A percentile compares a stretch with the other conserved stretches of the same genome.
Conservation (phyloP, 1,284 basidiomycete species). For the Golubevia pallescens region DNA sequence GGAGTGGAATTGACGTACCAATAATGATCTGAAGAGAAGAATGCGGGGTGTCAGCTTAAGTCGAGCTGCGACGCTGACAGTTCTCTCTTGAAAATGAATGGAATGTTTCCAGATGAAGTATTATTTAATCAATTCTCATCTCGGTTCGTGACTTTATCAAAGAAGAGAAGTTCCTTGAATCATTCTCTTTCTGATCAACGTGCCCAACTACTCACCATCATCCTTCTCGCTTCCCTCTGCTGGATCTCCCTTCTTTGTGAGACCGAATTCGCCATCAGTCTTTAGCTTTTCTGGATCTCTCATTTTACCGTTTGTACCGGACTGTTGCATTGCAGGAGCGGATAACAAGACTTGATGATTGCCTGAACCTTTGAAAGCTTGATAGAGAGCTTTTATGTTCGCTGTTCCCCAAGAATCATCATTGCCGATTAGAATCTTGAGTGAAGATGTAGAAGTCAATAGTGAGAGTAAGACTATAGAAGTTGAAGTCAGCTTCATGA, state of each 20-base stretch:
- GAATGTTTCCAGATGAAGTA: too few species aligned
- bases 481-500: too few species aligned
- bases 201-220: not conserved
- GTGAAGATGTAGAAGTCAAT: not conserved
- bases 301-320: constrained; percentile 7
- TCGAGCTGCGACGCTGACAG: too few species aligned
- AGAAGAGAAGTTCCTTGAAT: too few species aligned
- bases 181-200: too few species aligned
- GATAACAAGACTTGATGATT: constrained; percentile 7
- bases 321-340: constrained; percentile 8
- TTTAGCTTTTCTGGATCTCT: not conserved
- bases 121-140: too few species aligned
- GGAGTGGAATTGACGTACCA: constrained; percentile 15
- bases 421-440: constrained; percentile 14
- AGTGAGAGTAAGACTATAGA: too few species aligned
- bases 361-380: not conserved
- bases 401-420: constrained; percentile 13
- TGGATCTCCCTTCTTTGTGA: constrained; percentile 6
- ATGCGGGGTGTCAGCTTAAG: too few species aligned
- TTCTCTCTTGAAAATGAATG: too few species aligned
- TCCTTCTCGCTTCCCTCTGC: constrained; percentile 9
- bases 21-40: constrained; percentile 1
- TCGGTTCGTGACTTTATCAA: too few species aligned
- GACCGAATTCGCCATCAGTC: constrained; percentile 7
- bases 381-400: constrained; percentile 13